Base-by-base conservation (phyloP, 805 yeast genomes). In the Candida dendrica region DNA sequence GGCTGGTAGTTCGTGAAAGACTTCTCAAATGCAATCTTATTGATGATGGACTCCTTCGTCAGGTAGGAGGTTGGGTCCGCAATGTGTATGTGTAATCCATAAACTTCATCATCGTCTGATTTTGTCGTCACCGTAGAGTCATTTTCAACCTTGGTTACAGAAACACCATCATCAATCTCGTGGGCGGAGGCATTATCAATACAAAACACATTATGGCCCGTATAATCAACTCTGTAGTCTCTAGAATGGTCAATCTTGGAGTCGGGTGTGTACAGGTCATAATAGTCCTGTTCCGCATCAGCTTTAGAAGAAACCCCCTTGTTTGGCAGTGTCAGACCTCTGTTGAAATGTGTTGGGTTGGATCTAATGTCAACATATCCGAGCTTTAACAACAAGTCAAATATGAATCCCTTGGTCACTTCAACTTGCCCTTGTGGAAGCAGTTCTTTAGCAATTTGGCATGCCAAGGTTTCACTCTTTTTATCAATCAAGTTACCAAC, bases 121-220 rank as follows among this genome's bases (percentile, higher is more conserved):
- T n/a, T 19, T 6, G 15, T 5, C 24, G n/a, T n/a, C n/a, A n/a
- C n/a, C n/a, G n/a, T n/a, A n/a, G n/a, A n/a, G n/a, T n/a, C n/a
- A n/a, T n/a, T n/a, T n/a, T 51, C 52, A 3, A 55, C 40, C 3
- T 46, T 47, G 36, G 65, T 66, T 16, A 91, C 66, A 1, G 96
- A 77, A 22, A 91, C 70, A 37, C 97, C 98, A 61, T 91, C 98
- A 60, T 91, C 98, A 45, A 93, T 84, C 60, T 93, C 98, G 50
- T 83, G 82, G 0, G 98, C 95, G 34, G 71, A 71, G 3, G 68
- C 75, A 3, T 82, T 71, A 62, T 93, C 98, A 44, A 91, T 87
- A 61, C 97, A 89, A 58, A 79, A 91, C 2, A 89, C 79, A 0
- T 75, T 72, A 11, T 72, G 53, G 36, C 69, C 62, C 0, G 61